Conservation (phyloP, 768 basidiomycete genomes). For the Chalciporus pseudorubinellus region DNA sequence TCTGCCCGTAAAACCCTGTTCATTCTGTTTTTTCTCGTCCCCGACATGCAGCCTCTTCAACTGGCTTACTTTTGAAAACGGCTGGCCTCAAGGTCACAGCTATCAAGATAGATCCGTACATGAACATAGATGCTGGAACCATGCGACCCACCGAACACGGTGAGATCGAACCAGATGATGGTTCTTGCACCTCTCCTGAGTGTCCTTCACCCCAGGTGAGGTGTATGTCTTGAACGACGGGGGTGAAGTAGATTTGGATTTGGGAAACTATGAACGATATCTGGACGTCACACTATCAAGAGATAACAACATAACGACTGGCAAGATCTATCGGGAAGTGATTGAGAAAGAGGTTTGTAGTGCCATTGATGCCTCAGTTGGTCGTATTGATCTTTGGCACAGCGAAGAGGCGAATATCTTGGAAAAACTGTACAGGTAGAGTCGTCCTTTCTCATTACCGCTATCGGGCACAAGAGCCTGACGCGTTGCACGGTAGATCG, state of each 20-base stretch:
- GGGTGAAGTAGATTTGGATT: constrained; percentile 95
- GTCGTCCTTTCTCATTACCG: background rate
- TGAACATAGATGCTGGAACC: constrained; percentile 99
- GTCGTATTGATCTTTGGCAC: constrained; percentile 11
- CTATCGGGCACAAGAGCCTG: constrained; percentile 1
- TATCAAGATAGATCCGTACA: constrained; percentile 99
- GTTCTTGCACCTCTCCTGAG: constrained; percentile 17
- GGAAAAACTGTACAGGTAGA: constrained; percentile 94
- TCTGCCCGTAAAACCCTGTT: constrained; percentile 15
- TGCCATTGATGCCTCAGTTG: constrained; percentile 1
- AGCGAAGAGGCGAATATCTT: constrained; percentile 85
- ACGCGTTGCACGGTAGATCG: constrained; percentile 52
- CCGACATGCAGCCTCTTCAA: constrained; percentile 77
- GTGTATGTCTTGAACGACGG: constrained; percentile 98
- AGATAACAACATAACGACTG: constrained; percentile 98
- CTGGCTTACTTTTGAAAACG: constrained; percentile 92
- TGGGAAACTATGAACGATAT: constrained; percentile 99
- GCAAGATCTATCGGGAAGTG: constrained; percentile 95
- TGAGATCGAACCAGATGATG: constrained; percentile 37
- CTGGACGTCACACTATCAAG: constrained; percentile 89
- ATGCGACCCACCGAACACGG: constrained; percentile 99
- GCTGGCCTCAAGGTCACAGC: constrained; percentile 95
- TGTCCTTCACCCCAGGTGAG: constrained; percentile 59
- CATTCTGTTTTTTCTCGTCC: constrained; percentile 22
- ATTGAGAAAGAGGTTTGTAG: constrained; percentile 90